Base-by-base conservation (phyloP, 192 early-diverging fungal genomes). In the Coemansia sp. region DNA sequence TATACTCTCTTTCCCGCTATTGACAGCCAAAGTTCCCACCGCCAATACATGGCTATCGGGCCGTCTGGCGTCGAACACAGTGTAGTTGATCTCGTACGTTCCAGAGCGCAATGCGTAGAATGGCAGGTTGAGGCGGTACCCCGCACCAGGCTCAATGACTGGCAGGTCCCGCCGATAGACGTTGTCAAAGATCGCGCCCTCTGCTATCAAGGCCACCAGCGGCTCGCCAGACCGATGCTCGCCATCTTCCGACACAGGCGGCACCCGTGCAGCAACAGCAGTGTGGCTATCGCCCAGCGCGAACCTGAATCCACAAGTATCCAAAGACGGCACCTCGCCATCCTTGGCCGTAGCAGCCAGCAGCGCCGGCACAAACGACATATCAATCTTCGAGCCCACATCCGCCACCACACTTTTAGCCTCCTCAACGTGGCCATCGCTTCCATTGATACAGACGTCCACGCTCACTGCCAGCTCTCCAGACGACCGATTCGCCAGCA, bases 131-230 rank as follows among this genome's bases (percentile, higher is more conserved):
- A 76, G 16, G 31, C 12, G 23, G 25, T 55, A 45, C 2, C n/a
- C 39, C 13, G 39, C 41, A 13, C 62, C 52, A 12, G 73, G 59
- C 20, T 56, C 45, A 7, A 81, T 63, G n/a, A 12, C 21, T 12
- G 73, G 72, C 50, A 81, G 42, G 25, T 23, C 12, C 58, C 75
- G 41, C n/a, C 45, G 45, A 5, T 36, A 16, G 28, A 81, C 63
- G 21, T 68, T 64, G 60, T 81, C 79, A 34, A 81, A 68, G 23
- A 72, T 66, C 28, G 74, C 16, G 12, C 62, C 77, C 21, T 31
- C 13, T 13, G 58, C 31, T n/a, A 31, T 12, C 52, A 55, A n/a
- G 0, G 52, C 0, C 6, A 3, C 52, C 52, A 55, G 21, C 14
- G 25, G 52, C 16, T 4, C 26, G 26, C 31, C 52, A 33, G 52